Evolutionary conservation across 139 green algal genomes (phyloP), one percentile per base, ranked within the genome.

Genomic region (Eudorina sp.): DNA sequence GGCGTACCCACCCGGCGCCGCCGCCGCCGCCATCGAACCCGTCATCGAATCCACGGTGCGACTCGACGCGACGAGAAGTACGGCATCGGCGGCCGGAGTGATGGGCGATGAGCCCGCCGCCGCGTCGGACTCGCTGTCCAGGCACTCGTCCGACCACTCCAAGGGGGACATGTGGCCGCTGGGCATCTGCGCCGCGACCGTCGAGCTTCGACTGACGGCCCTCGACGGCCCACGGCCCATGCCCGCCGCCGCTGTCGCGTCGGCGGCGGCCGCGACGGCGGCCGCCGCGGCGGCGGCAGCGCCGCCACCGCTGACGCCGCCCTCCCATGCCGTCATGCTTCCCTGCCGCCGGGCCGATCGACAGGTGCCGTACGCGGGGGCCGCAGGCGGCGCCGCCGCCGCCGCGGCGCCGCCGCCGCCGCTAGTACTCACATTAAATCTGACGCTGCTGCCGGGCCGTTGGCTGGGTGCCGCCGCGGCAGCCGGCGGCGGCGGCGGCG

Each of bases 121-220:
- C 31, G 34, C 70, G 40, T 53, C 38, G 40, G 14, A 40, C 5
- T 53, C 70, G 70, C 70, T 79, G 70, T 72, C 29, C n/a, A 19
- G n/a, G n/a, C 70, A 79, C 38, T 79, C 70, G 43, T 79, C 70
- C 70, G 27, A 58, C 70, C 70, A 79, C 29, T 79, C 70, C 38
- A 79, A 16, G 40, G 70, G 40, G 25, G 70, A 79, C 4, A 41
- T 16, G 13, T 18, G 41, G 23, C 70, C 43, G 70, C 70, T 34
- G 3, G 70, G 40, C 14, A 23, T 23, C 70, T 79, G 70, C 23
- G 34, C 40, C 7, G 70, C 70, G 11, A 14, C 70, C 70, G 70
- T 79, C 18, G 70, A 58, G 40, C 29, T 53, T 11, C 70, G 70
- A 34, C 70, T 79, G 38, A 58, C 23, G 31, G 58, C n/a, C n/a